Base-by-base conservation (phyloP, 192 early-diverging fungal species). In the Rhizophlyctis rosea region DNA sequence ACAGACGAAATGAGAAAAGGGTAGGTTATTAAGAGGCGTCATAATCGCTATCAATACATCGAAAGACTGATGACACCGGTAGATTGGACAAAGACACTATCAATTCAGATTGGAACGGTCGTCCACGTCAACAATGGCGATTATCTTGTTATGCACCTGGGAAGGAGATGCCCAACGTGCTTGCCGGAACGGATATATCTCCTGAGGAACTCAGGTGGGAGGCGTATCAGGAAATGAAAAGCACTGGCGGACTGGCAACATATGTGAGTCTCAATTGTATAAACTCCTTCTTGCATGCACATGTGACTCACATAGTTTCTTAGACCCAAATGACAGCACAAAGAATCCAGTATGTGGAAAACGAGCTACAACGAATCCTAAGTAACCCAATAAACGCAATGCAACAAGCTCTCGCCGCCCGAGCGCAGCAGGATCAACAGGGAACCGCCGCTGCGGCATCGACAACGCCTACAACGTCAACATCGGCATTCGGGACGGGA, bases 101-200 rank as follows among this genome's bases (percentile, higher is more conserved):
- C n/a, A n/a, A n/a, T n/a, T n/a, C n/a, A n/a, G n/a, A n/a, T n/a
- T n/a, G n/a, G n/a, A n/a, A n/a, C n/a, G n/a, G n/a, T n/a, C n/a
- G n/a, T n/a, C n/a, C n/a, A n/a, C n/a, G n/a, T n/a, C n/a, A n/a
- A n/a, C n/a, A n/a, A n/a, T 83, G 85, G 73, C 56, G 71, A 34
- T 59, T 86, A 2, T 81, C 77, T 50, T 69, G 71, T 18, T 89
- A 78, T 76, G 87, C 68, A 5, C 86, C 87, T 27, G 71, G 74
- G 1, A 78, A 76, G 31, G 76, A 76, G 24, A 82, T 81, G 60
- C 83, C 84, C 27, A 87, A 78, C 51, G 29, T 87, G 32, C 60
- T 89, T 30, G 62, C 61, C 0, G 86, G 83, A 14, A 83, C 79
- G 13, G 87, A 89, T 56, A 60, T 79, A 57, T 81, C 80, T 50